Base-by-base conservation (phyloP, 352 stramenopile species). In the Proteromonas lacertae region DNA sequence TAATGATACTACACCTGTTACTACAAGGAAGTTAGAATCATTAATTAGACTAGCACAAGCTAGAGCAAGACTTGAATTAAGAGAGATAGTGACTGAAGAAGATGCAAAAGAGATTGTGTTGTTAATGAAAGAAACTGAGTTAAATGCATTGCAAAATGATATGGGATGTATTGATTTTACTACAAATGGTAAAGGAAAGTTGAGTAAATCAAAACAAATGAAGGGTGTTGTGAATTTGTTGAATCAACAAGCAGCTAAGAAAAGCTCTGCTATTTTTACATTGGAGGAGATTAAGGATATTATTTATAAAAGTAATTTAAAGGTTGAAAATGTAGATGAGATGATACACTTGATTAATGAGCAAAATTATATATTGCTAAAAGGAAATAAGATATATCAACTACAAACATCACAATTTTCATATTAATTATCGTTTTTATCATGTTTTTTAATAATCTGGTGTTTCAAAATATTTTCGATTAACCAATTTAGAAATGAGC, bases 81-180 rank as follows among this genome's bases (percentile, higher is more conserved):
- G 77, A 6, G 69, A 89, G 16, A 59, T 72, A 18, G 79, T 93
- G 23, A 72, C 78, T 2, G 62, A 62, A 22, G 51, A 83, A 46
- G 78, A 96, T 47, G 80, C 79, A 1, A 54, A 86, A 50, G 81
- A 96, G 55, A 79, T 94, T 13, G 69, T 94, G 5, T 70, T 90
- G 32, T 62, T 95, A 28, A 84, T 94, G 70, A 62, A 81, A 35
- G 67, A 83, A 41, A 83, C 64, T 34, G 44, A 92, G 16, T 53
- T 75, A 25, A 66, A 89, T 44, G 76, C 76, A 38, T 67, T 73
- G 46, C 66, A 51, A 10, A 74, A 78, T 17, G 73, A 84, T 34
- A 59, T 60, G 35, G 72, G 71, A 1, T 58, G 58, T 21, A 43
- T 91, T 31, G 73, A 92, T 44, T 74, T 75, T 40, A 54, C 60